Evolutionary conservation across 1,139 yeast species (phyloP).

Genomic region (Entelexis sorbosivorans): DNA sequence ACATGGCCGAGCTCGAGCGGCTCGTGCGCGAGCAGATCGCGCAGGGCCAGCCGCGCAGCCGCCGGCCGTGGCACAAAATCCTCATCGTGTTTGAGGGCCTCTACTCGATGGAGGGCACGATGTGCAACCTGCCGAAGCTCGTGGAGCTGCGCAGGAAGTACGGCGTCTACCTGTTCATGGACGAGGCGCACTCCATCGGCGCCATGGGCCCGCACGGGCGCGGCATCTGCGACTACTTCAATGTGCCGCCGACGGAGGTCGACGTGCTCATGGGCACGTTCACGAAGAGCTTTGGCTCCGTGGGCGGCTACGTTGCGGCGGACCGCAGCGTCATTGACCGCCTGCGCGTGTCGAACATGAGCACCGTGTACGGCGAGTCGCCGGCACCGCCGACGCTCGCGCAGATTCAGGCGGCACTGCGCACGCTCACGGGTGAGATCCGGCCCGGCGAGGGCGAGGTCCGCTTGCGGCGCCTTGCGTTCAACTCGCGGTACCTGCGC

Average conservation of each 20-base stretch:
- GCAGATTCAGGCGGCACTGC: constrained; percentile 73
- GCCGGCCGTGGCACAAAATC: constrained; percentile 95
- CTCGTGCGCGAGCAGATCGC: constrained; percentile 78
- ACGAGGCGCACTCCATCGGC: constrained; percentile 97
- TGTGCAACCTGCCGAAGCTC: constrained; percentile 72
- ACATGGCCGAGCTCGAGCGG: constrained; percentile 70
- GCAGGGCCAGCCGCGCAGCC: constrained; percentile 93
- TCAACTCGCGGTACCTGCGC: constrained; percentile 85
- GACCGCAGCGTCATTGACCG: constrained; percentile 56
- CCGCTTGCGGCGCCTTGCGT: constrained; percentile 84
- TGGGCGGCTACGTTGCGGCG: constrained; percentile 93
- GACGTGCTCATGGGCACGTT: constrained; percentile 95
- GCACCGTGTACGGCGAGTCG: constrained; percentile 70
- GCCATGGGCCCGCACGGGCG: constrained; percentile 90
- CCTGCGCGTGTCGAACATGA: constrained; percentile 60
- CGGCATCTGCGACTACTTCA: constrained; percentile 91
- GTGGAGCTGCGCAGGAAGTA: constrained; percentile 71
- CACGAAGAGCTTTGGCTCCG: constrained; percentile 95
- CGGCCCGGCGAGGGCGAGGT: constrained; percentile 91
- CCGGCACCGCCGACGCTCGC: constrained; percentile 84
- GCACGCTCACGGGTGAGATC: constrained; percentile 65
- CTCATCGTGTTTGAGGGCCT: constrained; percentile 90
- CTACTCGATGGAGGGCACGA: constrained; percentile 96
- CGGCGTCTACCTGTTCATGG: constrained; percentile 81
- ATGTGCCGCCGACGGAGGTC: constrained; percentile 59